Conservation (phyloP, 192 early-diverging fungal genomes). For the Umbelopsis isabellina region DNA sequence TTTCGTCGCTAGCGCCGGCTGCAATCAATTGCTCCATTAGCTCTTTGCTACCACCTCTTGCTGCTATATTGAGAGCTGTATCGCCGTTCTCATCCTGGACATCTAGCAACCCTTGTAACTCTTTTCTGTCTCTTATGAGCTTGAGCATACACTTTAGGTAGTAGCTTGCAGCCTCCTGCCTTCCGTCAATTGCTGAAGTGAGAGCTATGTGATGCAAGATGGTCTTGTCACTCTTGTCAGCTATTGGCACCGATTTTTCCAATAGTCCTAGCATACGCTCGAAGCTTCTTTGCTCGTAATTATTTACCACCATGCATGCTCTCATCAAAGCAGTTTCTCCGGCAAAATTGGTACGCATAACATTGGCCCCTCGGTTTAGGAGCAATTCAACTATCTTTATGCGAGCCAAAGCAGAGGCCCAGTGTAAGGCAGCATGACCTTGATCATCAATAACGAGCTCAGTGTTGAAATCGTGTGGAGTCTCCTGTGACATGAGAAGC, state of each 20-base stretch:
- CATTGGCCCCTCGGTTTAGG: constrained; percentile 73
- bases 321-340: constrained; percentile 92
- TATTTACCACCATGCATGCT: constrained; percentile 86
- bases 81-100: constrained; percentile 75
- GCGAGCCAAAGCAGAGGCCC: constrained; percentile 89
- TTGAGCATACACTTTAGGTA: constrained; percentile 72
- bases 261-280: constrained; percentile 70
- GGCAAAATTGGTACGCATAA: constrained; percentile 65
- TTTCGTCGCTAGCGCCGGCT: constrained; percentile 75
- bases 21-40: constrained; percentile 72
- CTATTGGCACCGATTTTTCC: constrained; percentile 65
- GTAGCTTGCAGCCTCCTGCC: constrained; percentile 71
- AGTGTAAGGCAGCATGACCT: constrained; percentile 93
- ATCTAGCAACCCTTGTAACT: constrained; percentile 49
- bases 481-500: constrained; percentile 39
- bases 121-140: constrained; percentile 44
- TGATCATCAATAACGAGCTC: constrained; percentile 91
- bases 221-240: constrained; percentile 75
- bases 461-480: constrained; percentile 65
- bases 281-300: constrained; percentile 77
- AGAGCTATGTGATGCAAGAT: constrained; percentile 90
- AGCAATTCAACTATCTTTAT: constrained; percentile 78
- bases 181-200: constrained; percentile 66
- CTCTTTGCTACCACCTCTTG: constrained; percentile 69
- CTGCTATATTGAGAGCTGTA: constrained; percentile 91